Evolutionary conservation across 306 rosid species (phyloP), one percentile per base, ranked within the genome.

Genomic region (Fagus crenata): DNA sequence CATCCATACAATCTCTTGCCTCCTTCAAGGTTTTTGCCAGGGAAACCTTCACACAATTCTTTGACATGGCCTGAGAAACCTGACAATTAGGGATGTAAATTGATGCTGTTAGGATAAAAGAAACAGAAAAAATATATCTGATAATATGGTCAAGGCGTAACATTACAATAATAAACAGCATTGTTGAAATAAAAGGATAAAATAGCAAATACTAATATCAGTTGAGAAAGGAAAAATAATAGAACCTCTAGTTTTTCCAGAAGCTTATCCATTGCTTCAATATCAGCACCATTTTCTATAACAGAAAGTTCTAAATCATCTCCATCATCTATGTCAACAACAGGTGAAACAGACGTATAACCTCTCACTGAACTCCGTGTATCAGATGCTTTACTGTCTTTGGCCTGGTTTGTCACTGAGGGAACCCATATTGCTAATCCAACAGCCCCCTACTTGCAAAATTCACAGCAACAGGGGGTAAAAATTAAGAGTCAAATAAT

Each of bases 371-470:
- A 59, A 81, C 55, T 88, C 75, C 85, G 84, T 60, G 87, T 51
- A 81, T 89, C 93, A 49, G 88, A 80, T 32, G 85, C 54, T 75
- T 95, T 96, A 69, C 69, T 87, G 80, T 89, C 99, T 82, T 89
- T 92, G 28, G 49, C 67, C 79, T 76, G 97, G 77, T 89, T 95
- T 76, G 96, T 79, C 84, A 95, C 97, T 31, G 99, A 91, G 77
- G 99, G 99, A 76, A 95, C 99, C 99, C 99, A 95, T 80, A 95
- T 95, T 78, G 99, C 99, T 90, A 95, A 88, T 78, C 99, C 98
- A 87, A 95, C 99, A 53, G 99, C 99, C 9, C 98, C 99, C 99
- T 95, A 80, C 61, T 75, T 35, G 46, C 70, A 85, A 33, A 69
- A 49, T 76, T 73, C 58, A 65, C 73, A 60, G 68, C 49, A 78